A percentile compares a stretch with the other conserved stretches of the same genome.
phyloP scores from a whole-genome alignment of 768 basidiomycete species.

The Suillus spraguei region DNA sequence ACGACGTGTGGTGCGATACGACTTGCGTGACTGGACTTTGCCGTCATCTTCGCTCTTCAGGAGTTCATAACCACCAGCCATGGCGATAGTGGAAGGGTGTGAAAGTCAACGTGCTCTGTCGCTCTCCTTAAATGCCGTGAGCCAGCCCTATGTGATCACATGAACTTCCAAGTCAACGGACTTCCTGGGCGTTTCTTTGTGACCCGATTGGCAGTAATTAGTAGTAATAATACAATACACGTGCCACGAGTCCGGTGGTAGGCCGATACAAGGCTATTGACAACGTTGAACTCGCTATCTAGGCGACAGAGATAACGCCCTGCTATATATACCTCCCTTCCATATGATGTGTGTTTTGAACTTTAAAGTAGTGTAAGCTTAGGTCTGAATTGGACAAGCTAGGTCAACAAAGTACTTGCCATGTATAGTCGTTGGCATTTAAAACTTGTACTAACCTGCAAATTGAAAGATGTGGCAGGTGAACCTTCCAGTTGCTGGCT shows the following conservation, averaged over 20 bases:
- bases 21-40: conserved; percentile 5
- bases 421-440: neutral
- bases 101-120: neutral
- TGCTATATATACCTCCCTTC: conserved; percentile 16
- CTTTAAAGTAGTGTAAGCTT: neutral
- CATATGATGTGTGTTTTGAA: no score
- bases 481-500: neutral
- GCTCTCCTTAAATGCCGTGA: neutral
- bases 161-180: neutral
- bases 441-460: neutral
- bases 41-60: conserved; percentile 14
- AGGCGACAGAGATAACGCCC: neutral
- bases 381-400: neutral
- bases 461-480: neutral
- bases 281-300: neutral
- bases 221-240: neutral
- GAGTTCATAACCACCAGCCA: conserved; percentile 24
- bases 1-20: conserved; percentile 16
- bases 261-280: neutral
- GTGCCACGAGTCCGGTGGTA: neutral
- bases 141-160: neutral
- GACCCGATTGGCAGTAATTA: neutral
- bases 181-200: neutral
- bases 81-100: conserved; percentile 12
- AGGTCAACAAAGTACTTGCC: neutral